Conservation (phyloP, 257 asterid genomes). For the Dorcoceras hygrometricum region DNA sequence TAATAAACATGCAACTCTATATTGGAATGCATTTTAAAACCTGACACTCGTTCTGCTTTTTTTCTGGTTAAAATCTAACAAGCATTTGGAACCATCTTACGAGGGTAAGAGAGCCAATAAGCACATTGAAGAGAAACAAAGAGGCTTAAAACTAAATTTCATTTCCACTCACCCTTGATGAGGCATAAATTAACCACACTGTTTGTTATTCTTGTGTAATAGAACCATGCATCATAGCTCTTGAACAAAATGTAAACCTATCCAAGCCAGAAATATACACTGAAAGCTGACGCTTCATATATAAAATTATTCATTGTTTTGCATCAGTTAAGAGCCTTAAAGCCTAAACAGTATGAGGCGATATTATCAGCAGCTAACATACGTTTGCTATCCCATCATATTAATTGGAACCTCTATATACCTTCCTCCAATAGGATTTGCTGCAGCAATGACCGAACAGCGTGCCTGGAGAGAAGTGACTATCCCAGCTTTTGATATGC, state of each 20-base stretch:
- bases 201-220: not conserved
- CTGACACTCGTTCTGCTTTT: not conserved
- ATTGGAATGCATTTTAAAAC: constrained; percentile 10
- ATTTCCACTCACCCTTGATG: constrained; percentile 1
- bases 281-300: constrained; percentile 8
- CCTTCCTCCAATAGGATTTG: constrained; percentile 99
- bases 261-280: constrained; percentile 4
- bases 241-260: not conserved
- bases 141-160: not conserved
- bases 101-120: constrained; percentile 13
- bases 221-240: not conserved
- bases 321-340: constrained; percentile 2
- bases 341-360: constrained; percentile 2
- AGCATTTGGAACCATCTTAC: constrained; percentile 5
- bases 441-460: constrained; percentile 98
- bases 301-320: not conserved
- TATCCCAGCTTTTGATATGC: constrained; percentile 98
- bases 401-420: constrained; percentile 26
- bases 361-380: constrained; percentile 6
- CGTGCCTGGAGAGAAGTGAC: constrained; percentile 99
- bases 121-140: constrained; percentile 2
- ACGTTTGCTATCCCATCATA: not conserved
- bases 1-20: not conserved
- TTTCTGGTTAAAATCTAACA: constrained; percentile 1
- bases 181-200: too few relatives aligned